phyloP scores from a whole-genome alignment of 2,329 filamentous ascomycete species.

The Chalaropsis ovoidea region DNA sequence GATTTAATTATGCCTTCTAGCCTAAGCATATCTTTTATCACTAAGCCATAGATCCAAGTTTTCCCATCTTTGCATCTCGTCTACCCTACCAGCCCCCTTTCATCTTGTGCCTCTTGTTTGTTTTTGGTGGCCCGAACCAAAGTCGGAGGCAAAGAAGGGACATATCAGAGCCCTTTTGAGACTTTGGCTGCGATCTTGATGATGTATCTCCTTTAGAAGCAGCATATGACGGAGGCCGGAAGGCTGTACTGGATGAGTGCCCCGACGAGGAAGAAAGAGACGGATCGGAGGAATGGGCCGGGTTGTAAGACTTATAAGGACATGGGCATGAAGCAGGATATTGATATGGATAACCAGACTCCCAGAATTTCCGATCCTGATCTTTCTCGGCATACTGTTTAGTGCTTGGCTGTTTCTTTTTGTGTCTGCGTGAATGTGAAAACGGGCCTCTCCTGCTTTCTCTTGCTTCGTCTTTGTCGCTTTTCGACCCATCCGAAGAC shows the following conservation, averaged over 20 bases:
- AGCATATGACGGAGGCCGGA: not conserved
- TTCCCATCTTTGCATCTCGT: not conserved
- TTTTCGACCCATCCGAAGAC: not conserved
- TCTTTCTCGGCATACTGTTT: not conserved
- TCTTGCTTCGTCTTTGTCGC: not conserved
- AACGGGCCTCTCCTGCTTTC: not conserved
- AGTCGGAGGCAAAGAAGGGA: not conserved
- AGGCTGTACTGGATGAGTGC: not conserved
- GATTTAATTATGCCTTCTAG: too few species aligned
- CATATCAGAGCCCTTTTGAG: slow-evolving; percentile 1
- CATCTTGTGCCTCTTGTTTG: not conserved
- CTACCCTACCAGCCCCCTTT: not conserved
- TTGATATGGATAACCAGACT: not conserved
- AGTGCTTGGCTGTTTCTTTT: not conserved
- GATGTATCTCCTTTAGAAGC: not conserved
- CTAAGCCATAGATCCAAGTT: not conserved
- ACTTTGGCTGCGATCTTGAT: not conserved
- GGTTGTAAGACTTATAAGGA: not conserved
- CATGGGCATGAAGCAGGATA: not conserved
- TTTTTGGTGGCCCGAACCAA: slow-evolving; percentile 2
- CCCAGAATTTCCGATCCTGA: not conserved
- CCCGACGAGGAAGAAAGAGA: not conserved
- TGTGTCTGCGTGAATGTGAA: not conserved
- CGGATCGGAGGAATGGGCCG: not conserved
- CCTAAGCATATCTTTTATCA: too few species aligned